These are phyloP conservation scores for Plasmodium cynomolgi DNA, from an alignment of 169 alveolate species.

Conservation along the genomic window DNA sequence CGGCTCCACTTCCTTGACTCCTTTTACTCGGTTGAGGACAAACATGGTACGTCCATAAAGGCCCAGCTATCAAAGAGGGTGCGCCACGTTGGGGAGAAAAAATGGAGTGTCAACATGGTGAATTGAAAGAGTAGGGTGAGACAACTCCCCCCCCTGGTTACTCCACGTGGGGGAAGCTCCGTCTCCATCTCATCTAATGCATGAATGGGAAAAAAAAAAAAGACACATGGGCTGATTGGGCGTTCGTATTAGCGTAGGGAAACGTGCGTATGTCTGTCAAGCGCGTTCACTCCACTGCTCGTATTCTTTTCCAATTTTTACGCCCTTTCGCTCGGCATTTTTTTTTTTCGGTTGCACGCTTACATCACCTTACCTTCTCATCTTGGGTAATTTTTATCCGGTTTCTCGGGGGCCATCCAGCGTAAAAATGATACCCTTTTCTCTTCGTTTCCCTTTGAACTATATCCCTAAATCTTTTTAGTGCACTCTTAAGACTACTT, in stretches of 20 bases:
- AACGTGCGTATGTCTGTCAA: not conserved
- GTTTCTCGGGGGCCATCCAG: conserved; percentile 75
- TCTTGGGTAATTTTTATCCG: conserved; percentile 66
- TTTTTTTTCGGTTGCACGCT: not conserved
- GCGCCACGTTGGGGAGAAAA: not conserved
- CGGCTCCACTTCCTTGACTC: conserved; percentile 40
- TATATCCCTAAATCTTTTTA: conserved; percentile 72
- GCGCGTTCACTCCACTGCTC: not conserved
- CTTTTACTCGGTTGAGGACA: conserved; percentile 55
- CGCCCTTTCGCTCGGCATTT: not conserved
- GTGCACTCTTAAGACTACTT: conserved; percentile 29
- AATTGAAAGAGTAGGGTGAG: not conserved
- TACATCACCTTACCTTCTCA: conserved; percentile 44
- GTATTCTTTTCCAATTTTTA: not conserved
- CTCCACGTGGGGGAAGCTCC: not conserved
- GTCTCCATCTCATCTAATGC: not conserved
- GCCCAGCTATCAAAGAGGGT: conserved; percentile 19
- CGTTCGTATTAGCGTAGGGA: not conserved
- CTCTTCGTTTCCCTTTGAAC: conserved; percentile 65
- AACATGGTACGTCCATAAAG: conserved; percentile 55
- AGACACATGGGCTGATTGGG: not conserved
- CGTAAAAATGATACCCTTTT: conserved; percentile 66
- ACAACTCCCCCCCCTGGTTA: not conserved
- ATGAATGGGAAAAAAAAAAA: not conserved
- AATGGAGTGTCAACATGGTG: not conserved